These are phyloP conservation scores for Falciphora oryzae DNA, from an alignment of 2,329 filamentous ascomycete genomes.

Conservation along the genomic window DNA sequence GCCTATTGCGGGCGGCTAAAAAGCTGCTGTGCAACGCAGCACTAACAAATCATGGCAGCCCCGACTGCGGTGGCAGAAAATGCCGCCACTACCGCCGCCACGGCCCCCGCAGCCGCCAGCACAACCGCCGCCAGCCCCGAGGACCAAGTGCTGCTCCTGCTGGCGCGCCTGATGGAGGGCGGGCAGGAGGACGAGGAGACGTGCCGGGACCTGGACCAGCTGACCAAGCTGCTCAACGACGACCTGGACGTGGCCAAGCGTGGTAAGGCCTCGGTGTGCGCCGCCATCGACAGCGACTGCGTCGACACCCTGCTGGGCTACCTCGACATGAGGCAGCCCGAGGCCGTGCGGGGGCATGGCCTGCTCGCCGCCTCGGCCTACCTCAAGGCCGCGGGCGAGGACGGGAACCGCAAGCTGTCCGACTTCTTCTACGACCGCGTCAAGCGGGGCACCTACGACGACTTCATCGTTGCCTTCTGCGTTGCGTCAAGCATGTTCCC, in stretches of 20 bases:
- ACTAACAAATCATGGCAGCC: constrained; percentile 2
- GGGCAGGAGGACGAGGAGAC: constrained; percentile 76
- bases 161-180: constrained; percentile 86
- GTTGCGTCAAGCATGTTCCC: constrained; percentile 87
- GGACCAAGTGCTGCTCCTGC: constrained; percentile 68
- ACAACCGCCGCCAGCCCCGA: constrained; percentile 29
- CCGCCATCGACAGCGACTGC: constrained; percentile 65
- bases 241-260: constrained; percentile 41
- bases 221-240: constrained; percentile 54
- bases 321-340: constrained; percentile 75
- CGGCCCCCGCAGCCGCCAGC: neutral
- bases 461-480: constrained; percentile 87
- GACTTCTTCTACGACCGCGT: constrained; percentile 71
- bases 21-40: neutral
- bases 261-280: constrained; percentile 46
- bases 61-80: constrained; percentile 1
- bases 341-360: constrained; percentile 71
- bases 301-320: constrained; percentile 82
- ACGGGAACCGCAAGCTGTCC: constrained; percentile 63
- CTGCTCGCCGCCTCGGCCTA: constrained; percentile 78
- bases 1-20: neutral
- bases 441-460: constrained; percentile 71
- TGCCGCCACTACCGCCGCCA: neutral
- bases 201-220: constrained; percentile 49
- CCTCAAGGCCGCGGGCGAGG: constrained; percentile 68